Evolutionary conservation across 106 monocot species (phyloP).

Genomic region (Gastrodia elata): DNA sequence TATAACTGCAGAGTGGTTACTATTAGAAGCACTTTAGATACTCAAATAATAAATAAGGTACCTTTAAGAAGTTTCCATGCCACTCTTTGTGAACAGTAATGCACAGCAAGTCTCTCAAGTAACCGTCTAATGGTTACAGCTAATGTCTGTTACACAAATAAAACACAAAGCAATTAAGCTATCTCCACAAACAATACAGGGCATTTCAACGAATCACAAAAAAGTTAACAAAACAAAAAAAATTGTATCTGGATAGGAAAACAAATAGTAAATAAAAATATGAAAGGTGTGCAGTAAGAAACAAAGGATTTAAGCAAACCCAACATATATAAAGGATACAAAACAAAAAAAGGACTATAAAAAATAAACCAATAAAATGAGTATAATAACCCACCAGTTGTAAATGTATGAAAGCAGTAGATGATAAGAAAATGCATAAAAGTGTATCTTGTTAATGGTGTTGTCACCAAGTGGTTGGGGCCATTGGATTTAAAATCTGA

Average conservation of each 20-base stretch:
- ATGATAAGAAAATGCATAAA: no score
- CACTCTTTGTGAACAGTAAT: conserved; percentile 80
- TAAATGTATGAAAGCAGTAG: no score
- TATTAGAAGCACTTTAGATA: neutral
- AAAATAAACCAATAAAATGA: no score
- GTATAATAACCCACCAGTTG: no score
- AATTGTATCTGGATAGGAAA: neutral
- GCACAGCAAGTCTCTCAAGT: conserved; percentile 76
- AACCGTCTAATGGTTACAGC: conserved; percentile 69
- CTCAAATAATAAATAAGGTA: conserved; percentile 12
- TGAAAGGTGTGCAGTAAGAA: neutral
- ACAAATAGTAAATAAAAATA: neutral
- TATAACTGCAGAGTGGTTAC: neutral
- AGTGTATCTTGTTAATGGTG: no score
- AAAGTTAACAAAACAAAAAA: neutral
- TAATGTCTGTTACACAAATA: conserved; percentile 38
- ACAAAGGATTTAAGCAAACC: no score
- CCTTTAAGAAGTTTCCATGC: conserved; percentile 99
- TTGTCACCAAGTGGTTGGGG: no score
- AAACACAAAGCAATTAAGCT: neutral
- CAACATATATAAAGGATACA: no score
- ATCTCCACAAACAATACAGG: conserved; percentile 2
- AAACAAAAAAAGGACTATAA: no score
- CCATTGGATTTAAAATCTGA: no score
- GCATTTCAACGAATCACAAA: neutral